Conservation (phyloP, 768 basidiomycete species). For the Trametes cingulata region DNA sequence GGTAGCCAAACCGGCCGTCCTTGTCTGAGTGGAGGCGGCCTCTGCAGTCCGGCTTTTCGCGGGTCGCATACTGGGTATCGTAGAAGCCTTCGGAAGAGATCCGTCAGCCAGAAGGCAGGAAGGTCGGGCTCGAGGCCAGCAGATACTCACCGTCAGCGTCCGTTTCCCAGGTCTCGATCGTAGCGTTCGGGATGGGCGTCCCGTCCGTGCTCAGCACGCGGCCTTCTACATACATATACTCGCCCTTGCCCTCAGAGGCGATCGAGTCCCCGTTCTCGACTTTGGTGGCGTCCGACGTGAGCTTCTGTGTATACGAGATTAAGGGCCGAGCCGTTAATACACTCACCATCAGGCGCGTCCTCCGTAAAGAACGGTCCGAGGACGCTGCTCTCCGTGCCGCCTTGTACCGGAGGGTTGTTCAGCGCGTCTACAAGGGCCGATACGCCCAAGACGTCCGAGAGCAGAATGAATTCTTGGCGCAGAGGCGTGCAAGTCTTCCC, state of each 20-base stretch:
- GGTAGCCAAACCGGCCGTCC: conserved; percentile 68
- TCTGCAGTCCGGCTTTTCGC: conserved; percentile 68
- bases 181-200: conserved; percentile 60
- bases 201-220: conserved; percentile 60
- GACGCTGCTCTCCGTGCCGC: conserved; percentile 73
- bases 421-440: conserved; percentile 75
- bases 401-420: conserved; percentile 64
- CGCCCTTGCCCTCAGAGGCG: conserved; percentile 85
- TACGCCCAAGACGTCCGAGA: conserved; percentile 81
- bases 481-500: conserved; percentile 74
- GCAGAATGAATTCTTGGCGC: conserved; percentile 72
- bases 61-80: conserved; percentile 54
- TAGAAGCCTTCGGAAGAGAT: conserved; percentile 31
- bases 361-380: conserved; percentile 84
- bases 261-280: conserved; percentile 73
- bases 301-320: conserved; percentile 6
- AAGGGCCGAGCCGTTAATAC: background rate
- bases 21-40: conserved; percentile 59
- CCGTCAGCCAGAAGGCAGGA: conserved; percentile 18
- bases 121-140: background rate
- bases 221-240: conserved; percentile 82
- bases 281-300: conserved; percentile 30
- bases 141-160: conserved; percentile 54
- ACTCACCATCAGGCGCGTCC: conserved; percentile 70
- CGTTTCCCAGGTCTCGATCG: conserved; percentile 85